Percentiles rank a stretch among this genome's conserved stretches.
Evolutionary conservation across 1,284 basidiomycete genomes (phyloP).

Genomic region (Afroboletus lepidellus): DNA sequence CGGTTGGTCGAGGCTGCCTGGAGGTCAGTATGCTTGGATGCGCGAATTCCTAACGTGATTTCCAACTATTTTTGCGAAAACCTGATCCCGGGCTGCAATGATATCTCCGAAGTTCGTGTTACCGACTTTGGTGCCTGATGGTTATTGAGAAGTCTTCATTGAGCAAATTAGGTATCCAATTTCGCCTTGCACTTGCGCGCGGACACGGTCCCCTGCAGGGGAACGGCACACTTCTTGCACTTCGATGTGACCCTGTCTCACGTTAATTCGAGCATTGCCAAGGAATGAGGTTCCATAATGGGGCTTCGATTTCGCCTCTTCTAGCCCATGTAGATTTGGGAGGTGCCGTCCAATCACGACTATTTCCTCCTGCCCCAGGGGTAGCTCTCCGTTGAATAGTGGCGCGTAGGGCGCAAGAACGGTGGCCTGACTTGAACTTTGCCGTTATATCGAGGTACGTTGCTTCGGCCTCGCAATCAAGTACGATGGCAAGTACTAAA

Average conservation of each 20-base stretch:
- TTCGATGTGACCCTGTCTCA: slow-evolving; percentile 34
- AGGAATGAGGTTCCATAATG: slow-evolving; percentile 3
- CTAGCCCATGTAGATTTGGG: too few relatives aligned
- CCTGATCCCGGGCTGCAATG: not conserved
- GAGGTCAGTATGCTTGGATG: not conserved
- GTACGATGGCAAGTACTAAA: too few relatives aligned
- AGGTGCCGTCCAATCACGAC: not conserved
- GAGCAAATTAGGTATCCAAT: not conserved
- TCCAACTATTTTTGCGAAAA: not conserved
- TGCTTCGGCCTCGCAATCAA: too few relatives aligned
- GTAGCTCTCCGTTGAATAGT: too few relatives aligned
- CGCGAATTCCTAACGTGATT: not conserved
- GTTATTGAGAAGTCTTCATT: not conserved
- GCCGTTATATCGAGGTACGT: too few relatives aligned
- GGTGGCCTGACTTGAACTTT: not conserved
- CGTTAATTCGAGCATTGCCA: not conserved
- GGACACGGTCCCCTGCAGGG: too few relatives aligned
- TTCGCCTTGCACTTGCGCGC: too few relatives aligned
- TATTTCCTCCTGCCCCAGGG: too few relatives aligned
- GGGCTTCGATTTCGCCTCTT: too few relatives aligned
- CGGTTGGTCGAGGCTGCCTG: not conserved
- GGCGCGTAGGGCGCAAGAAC: not conserved
- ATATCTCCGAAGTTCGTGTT: not conserved
- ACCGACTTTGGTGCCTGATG: not conserved
- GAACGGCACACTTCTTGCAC: too few relatives aligned